A percentile compares a stretch with the other conserved stretches of the same genome.
Conservation (phyloP, 1,284 basidiomycete species). For the Prillingera fragicola region DNA sequence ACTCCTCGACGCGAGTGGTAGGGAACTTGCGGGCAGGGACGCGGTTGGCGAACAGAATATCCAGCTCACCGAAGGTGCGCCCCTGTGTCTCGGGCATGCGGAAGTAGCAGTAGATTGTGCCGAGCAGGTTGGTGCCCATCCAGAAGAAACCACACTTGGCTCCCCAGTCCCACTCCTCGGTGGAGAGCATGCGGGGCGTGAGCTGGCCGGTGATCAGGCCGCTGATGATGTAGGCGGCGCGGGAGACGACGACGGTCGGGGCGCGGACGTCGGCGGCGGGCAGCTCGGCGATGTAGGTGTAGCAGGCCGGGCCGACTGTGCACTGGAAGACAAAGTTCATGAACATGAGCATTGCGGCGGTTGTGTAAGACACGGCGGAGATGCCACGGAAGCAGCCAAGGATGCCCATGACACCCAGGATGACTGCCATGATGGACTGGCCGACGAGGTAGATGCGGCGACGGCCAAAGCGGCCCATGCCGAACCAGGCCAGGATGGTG, state of each 20-base stretch:
- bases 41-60: constrained; percentile 39
- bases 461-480: constrained; percentile 41
- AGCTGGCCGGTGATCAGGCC: background rate
- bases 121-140: constrained; percentile 17
- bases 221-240: constrained; percentile 17
- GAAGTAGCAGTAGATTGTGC: constrained; percentile 29
- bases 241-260: constrained; percentile 49
- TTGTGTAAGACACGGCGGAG: background rate
- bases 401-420: constrained; percentile 47
- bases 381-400: constrained; percentile 33
- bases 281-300: constrained; percentile 42
- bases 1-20: constrained; percentile 12
- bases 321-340: constrained; percentile 24
- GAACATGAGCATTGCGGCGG: constrained; percentile 7
- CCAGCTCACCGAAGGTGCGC: constrained; percentile 44
- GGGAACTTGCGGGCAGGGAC: constrained; percentile 33
- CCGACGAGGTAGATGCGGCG: constrained; percentile 48
- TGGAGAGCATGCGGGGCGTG: constrained; percentile 5
- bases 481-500: constrained; percentile 36
- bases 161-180: constrained; percentile 25
- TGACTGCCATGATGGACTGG: constrained; percentile 37
- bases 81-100: constrained; percentile 47
- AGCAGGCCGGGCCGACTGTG: constrained; percentile 23
- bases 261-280: constrained; percentile 46
- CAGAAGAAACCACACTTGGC: constrained; percentile 23